Conservation (phyloP, 2,329 filamentous ascomycete species). For the Phaeophleospora eucalypticola region DNA sequence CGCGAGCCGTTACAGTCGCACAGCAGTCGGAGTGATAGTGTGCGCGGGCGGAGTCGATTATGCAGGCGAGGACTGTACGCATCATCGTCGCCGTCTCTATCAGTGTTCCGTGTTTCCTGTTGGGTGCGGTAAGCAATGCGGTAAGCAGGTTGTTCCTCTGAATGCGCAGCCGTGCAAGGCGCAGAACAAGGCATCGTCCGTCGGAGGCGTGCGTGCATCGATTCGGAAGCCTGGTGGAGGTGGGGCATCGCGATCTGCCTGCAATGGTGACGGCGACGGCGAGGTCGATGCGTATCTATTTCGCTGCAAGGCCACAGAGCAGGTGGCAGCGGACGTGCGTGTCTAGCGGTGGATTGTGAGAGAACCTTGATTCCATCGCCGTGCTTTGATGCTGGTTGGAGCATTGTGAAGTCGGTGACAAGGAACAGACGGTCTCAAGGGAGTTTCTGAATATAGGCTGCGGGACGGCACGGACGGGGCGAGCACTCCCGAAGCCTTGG, state of each 20-base stretch:
- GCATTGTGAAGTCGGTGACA: too few species aligned
- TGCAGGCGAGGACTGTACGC: neutral
- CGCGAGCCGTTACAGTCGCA: constrained; percentile 1
- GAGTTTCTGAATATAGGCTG: too few species aligned
- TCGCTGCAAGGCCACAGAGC: too few species aligned
- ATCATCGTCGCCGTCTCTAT: neutral
- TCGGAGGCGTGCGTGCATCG: too few species aligned
- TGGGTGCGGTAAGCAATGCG: neutral
- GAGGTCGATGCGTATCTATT: neutral
- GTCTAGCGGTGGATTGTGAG: too few species aligned
- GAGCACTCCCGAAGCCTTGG: too few species aligned
- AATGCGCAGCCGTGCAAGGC: too few species aligned
- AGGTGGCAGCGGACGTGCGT: too few species aligned
- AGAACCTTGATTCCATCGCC: too few species aligned
- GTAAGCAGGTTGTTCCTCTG: neutral
- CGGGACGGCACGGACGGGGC: too few species aligned
- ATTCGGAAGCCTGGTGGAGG: neutral
- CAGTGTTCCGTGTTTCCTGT: neutral
- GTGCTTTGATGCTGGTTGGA: too few species aligned
- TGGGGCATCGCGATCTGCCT: neutral
- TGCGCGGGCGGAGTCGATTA: neutral
- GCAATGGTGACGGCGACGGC: neutral
- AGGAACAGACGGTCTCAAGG: too few species aligned
- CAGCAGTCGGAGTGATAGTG: constrained; percentile 1
- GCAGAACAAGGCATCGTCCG: neutral